Base-by-base conservation (phyloP, 2,329 filamentous ascomycete genomes). In the Ambrosiella cleistominuta region DNA sequence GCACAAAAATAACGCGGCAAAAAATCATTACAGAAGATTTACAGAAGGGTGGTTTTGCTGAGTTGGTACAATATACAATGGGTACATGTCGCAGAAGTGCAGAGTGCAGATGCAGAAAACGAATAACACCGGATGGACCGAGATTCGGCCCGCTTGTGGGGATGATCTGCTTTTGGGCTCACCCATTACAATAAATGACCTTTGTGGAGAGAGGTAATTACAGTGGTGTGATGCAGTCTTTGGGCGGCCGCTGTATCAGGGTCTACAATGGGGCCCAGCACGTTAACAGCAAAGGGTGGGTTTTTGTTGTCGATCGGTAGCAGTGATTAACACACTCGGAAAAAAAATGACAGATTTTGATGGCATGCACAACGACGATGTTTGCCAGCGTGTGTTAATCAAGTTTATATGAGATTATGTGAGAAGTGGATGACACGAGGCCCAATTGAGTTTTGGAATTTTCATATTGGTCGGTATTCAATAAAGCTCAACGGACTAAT, bases 81-180 rank as follows among this genome's bases (percentile, higher is more conserved):
- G 44, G n/a, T n/a, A 3, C n/a, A 13, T 47, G 13, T 8, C 2
- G 44, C 7, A 17, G 44, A 8, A 47, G 19, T 15, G 8, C 11
- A 42, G n/a, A 12, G 40, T 12, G n/a, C 11, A 42, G n/a, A n/a
- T 12, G n/a, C 11, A 42, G n/a, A 42, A 35, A 36, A 56, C 27
- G 35, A 60, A 57, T 57, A 60, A 42, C 58, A 57, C 55, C 58
- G 54, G 58, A 54, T 57, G 54, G 50, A 38, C 58, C 58, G 58
- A 60, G 40, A 60, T 60, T 60, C 58, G 58, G 55, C 55, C 58
- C 55, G 54, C 58, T 59, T 59, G 57, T 56, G 57, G 57, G 19
- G n/a, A 13, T 47, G 44, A 47, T 47, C 39, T 12, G n/a, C 54
- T 45, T 45, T 56, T 56, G 35, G 2, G 27, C 11, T 56, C 8